Conservation (phyloP, 305 asterid species). For the Solanum hybrid region DNA sequence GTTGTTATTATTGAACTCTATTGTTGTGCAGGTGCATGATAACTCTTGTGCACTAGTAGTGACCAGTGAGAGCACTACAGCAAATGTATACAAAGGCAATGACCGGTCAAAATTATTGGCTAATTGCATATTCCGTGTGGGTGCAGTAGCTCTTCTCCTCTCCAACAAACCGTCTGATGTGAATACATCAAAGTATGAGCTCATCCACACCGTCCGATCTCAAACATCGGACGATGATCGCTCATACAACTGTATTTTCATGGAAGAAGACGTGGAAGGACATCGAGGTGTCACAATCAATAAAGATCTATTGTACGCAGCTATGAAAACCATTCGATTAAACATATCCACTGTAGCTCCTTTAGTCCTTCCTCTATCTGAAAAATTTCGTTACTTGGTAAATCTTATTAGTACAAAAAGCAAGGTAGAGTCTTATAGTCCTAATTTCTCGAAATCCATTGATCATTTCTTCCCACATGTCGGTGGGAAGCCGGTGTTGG, state of each 20-base stretch:
- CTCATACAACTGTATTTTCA: conserved; percentile 13
- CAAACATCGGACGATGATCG: conserved; percentile 10
- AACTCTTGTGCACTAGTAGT: conserved; percentile 13
- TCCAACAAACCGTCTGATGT: conserved; percentile 17
- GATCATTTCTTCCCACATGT: conserved; percentile 31
- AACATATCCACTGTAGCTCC: conserved; percentile 3
- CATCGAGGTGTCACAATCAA: conserved; percentile 13
- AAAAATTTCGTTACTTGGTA: neutral
- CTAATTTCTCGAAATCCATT: conserved; percentile 12
- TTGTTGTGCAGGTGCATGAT: conserved; percentile 13
- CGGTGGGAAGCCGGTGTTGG: conserved; percentile 20
- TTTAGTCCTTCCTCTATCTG: conserved; percentile 23
- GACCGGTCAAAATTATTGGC: conserved; percentile 15
- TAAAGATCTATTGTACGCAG: conserved; percentile 24
- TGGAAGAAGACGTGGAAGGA: conserved; percentile 25
- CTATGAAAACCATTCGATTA: conserved; percentile 11
- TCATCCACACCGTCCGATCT: conserved; percentile 18
- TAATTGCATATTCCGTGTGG: conserved; percentile 20
- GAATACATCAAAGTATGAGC: conserved; percentile 23
- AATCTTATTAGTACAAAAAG: neutral
- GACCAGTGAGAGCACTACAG: conserved; percentile 13
- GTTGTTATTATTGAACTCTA: no score
- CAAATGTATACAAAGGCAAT: conserved; percentile 16
- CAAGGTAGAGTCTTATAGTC: conserved; percentile 18
- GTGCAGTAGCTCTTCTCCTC: conserved; percentile 25